phyloP scores from a whole-genome alignment of 208 protist genomes.

The Trypanosoma boissoni region DNA sequence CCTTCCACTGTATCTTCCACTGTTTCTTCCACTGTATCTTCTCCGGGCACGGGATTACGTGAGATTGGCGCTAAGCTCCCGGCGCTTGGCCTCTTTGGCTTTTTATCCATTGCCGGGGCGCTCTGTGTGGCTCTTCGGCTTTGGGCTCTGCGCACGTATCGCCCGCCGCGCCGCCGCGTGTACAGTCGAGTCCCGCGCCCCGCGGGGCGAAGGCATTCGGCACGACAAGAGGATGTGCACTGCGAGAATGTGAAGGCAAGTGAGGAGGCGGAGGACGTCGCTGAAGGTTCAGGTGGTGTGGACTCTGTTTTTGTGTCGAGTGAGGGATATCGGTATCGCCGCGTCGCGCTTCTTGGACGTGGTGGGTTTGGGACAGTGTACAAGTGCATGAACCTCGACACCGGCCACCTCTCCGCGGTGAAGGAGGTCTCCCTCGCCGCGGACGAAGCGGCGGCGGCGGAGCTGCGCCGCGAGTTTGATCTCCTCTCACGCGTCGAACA shows the following conservation, averaged over 20 bases:
- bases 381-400: constrained; percentile 15
- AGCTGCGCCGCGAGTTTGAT: constrained; percentile 67
- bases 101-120: constrained; percentile 2
- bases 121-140: neutral
- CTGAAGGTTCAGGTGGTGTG: neutral
- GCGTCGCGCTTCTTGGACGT: constrained; percentile 17
- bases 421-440: constrained; percentile 62
- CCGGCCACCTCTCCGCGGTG: constrained; percentile 35
- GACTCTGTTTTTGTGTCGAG: constrained; percentile 1
- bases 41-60: neutral
- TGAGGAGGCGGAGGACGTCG: neutral
- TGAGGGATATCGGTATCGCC: constrained; percentile 5
- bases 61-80: neutral
- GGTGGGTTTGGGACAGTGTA: constrained; percentile 20
- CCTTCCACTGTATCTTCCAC: neutral
- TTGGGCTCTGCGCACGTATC: neutral
- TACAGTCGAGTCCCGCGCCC: too few species aligned
- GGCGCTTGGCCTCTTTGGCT: neutral
- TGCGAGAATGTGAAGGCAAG: too few species aligned
- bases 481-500: constrained; percentile 58
- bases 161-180: too few species aligned
- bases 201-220: too few species aligned
- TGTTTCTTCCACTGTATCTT: neutral
- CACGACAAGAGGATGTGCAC: too few species aligned
- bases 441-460: constrained; percentile 25